phyloP scores from a whole-genome alignment of 2,329 filamentous ascomycete species.

The Neopestalotiopsis sp. region DNA sequence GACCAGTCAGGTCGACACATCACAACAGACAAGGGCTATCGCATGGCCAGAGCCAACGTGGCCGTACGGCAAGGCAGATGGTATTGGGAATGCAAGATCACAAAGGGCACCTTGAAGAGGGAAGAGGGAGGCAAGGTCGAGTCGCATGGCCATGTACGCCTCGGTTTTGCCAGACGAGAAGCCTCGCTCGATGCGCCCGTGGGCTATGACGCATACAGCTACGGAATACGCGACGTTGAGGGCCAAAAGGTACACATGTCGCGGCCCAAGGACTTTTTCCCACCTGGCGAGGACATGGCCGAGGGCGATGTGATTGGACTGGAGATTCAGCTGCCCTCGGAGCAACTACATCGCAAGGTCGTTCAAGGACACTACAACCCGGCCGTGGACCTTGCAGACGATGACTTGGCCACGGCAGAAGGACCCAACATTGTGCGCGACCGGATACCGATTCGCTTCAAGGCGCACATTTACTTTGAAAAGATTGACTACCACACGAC shows the following conservation, averaged over 20 bases:
- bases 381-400: conserved; percentile 72
- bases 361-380: conserved; percentile 89
- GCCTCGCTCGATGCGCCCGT: conserved; percentile 83
- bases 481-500: conserved; percentile 86
- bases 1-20: conserved; percentile 76
- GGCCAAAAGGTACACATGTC: conserved; percentile 95
- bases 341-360: conserved; percentile 85
- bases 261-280: conserved; percentile 88
- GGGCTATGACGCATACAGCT: conserved; percentile 90
- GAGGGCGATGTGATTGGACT: conserved; percentile 95
- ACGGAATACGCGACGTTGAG: conserved; percentile 85
- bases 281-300: conserved; percentile 75
- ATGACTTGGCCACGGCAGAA: conserved; percentile 59
- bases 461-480: conserved; percentile 92
- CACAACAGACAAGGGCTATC: conserved; percentile 90
- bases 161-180: conserved; percentile 85
- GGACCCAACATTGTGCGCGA: conserved; percentile 88
- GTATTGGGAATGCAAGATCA: conserved; percentile 94
- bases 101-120: conserved; percentile 69
- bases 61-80: conserved; percentile 86
- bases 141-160: conserved; percentile 70
- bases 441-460: conserved; percentile 92
- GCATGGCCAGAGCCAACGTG: conserved; percentile 89
- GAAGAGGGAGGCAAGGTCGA: conserved; percentile 49
- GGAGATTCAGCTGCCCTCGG: conserved; percentile 83